Conservation (phyloP, 148 eudicot genomes). For the Camellia japonica region DNA sequence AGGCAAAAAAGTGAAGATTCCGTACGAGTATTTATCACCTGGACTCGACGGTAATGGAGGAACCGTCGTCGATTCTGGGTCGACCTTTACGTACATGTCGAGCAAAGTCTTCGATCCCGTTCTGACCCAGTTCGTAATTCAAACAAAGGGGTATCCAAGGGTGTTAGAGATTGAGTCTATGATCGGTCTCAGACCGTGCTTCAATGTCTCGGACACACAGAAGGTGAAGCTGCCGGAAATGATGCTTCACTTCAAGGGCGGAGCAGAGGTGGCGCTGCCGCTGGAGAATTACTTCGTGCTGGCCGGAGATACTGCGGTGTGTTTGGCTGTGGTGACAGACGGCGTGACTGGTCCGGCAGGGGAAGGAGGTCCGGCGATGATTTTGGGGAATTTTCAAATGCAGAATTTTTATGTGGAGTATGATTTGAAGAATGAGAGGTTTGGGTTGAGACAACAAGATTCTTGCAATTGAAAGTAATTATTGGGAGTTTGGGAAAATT, state of each 20-base stretch:
- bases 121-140: constrained; percentile 42
- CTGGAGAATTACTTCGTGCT: constrained; percentile 47
- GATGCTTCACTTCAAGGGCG: constrained; percentile 56
- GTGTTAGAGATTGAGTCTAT: constrained; percentile 32
- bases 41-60: constrained; percentile 50
- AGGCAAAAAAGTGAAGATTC: constrained; percentile 43
- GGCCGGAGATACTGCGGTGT: constrained; percentile 26
- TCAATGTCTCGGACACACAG: constrained; percentile 18
- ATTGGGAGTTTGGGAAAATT: too few relatives aligned
- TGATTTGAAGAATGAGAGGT: constrained; percentile 59
- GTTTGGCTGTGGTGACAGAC: constrained; percentile 53
- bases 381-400: constrained; percentile 73
- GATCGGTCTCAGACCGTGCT: constrained; percentile 54
- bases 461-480: constrained; percentile 12
- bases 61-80: constrained; percentile 60
- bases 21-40: constrained; percentile 34
- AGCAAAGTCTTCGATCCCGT: constrained; percentile 34
- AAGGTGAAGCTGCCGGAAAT: constrained; percentile 41
- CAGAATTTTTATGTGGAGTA: constrained; percentile 68
- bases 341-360: constrained; percentile 9
- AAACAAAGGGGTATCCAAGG: constrained; percentile 42
- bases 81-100: constrained; percentile 67
- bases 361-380: constrained; percentile 44
- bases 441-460: constrained; percentile 53
- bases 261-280: constrained; percentile 52